Percentiles rank a stretch among this genome's conserved stretches.
phyloP scores from a whole-genome alignment of 2,329 filamentous ascomycete genomes.

The Pyricularia sp. region DNA sequence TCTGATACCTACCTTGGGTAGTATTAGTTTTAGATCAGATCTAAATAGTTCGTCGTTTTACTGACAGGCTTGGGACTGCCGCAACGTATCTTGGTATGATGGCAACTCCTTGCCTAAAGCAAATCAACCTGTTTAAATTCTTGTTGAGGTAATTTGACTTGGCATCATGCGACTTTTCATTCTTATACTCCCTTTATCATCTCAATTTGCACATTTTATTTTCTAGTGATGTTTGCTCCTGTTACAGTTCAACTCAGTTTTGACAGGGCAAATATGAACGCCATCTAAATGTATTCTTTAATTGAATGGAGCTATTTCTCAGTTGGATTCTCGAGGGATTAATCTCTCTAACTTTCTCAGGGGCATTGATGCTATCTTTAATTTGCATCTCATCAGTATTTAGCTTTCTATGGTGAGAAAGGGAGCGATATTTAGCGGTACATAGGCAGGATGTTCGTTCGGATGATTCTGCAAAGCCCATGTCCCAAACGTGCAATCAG shows the following conservation, averaged over 20 bases:
- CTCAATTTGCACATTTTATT: too few relatives aligned
- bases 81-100: too few relatives aligned
- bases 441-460: too few relatives aligned
- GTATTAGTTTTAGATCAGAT: background rate
- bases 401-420: too few relatives aligned
- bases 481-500: too few relatives aligned
- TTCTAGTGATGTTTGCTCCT: background rate
- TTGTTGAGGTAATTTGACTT: too few relatives aligned
- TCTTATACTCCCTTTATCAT: background rate
- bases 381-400: too few relatives aligned
- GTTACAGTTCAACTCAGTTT: background rate
- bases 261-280: too few relatives aligned
- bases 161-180: background rate
- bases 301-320: background rate
- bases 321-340: background rate
- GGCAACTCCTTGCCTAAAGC: background rate
- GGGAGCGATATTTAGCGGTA: too few relatives aligned
- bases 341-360: too few relatives aligned
- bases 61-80: background rate
- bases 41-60: background rate
- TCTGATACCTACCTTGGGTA: background rate
- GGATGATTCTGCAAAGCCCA: too few relatives aligned
- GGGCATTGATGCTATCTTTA: too few relatives aligned
- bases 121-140: background rate
- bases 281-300: background rate